These are phyloP conservation scores for Aspergillus panamensis DNA, from an alignment of 495 filamentous ascomycete species.

Conservation along the genomic window DNA sequence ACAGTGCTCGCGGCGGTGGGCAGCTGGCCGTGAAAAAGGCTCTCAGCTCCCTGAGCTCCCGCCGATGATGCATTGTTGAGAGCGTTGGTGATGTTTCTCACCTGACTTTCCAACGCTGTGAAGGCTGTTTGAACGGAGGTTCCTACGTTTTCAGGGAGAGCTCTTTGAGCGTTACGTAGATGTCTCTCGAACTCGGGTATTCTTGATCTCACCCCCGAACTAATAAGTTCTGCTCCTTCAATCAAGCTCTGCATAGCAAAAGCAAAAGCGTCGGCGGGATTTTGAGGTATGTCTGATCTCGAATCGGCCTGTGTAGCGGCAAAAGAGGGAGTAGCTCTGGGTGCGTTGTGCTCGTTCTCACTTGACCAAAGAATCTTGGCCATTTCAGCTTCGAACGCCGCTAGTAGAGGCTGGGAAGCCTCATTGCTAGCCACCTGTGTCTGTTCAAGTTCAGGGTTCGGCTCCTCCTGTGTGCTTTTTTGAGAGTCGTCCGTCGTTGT, in stretches of 20 bases:
- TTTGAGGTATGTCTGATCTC: constrained; percentile 20
- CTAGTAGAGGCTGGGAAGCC: constrained; percentile 39
- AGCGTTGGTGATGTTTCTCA: constrained; percentile 35
- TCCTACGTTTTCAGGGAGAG: constrained; percentile 42
- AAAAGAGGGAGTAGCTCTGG: constrained; percentile 16
- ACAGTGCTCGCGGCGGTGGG: constrained; percentile 42
- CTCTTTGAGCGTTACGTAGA: constrained; percentile 37
- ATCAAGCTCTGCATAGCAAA: constrained; percentile 35
- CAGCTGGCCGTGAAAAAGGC: constrained; percentile 35
- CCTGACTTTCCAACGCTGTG: constrained; percentile 39
- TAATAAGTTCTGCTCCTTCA: constrained; percentile 34
- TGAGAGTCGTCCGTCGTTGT: constrained; percentile 4
- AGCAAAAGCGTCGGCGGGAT: constrained; percentile 30
- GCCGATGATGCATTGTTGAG: constrained; percentile 43
- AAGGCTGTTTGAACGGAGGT: constrained; percentile 40
- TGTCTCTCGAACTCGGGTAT: constrained; percentile 42
- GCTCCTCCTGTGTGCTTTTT: constrained; percentile 3
- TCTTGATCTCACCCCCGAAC: constrained; percentile 36
- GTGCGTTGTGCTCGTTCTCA: constrained; percentile 16
- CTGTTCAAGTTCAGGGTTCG: not conserved
- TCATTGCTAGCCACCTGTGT: constrained; percentile 7
- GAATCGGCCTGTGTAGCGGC: constrained; percentile 15
- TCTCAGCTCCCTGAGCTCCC: constrained; percentile 35
- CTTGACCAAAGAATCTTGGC: constrained; percentile 36
- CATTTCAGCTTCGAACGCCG: constrained; percentile 52